Evolutionary conservation across 2,329 filamentous ascomycete genomes (phyloP).

Genomic region (Ceratocystis smalleyi): DNA sequence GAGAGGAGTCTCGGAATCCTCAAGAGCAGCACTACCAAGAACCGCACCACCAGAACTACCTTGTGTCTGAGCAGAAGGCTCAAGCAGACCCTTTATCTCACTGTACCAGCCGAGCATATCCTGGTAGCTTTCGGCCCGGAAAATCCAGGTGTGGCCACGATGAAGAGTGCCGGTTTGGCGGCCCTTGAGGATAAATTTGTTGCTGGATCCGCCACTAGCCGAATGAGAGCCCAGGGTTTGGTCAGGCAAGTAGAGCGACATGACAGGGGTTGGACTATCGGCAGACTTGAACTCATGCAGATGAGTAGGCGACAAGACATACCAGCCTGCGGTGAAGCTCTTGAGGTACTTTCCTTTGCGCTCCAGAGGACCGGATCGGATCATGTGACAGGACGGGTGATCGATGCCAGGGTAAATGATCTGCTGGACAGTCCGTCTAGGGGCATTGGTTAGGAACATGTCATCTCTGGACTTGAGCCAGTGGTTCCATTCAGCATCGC

Average conservation of each 20-base stretch:
- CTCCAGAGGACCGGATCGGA: slow-evolving; percentile 80
- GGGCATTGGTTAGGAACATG: slow-evolving; percentile 71
- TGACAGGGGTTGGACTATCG: slow-evolving; percentile 78
- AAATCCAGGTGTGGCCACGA: slow-evolving; percentile 59
- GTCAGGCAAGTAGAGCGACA: slow-evolving; percentile 89
- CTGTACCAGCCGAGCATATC: slow-evolving; percentile 97
- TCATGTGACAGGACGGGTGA: slow-evolving; percentile 65
- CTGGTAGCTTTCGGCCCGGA: slow-evolving; percentile 60
- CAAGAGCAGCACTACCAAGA: background rate
- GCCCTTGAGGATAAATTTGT: slow-evolving; percentile 96
- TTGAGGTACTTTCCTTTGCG: slow-evolving; percentile 98
- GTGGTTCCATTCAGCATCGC: slow-evolving; percentile 76
- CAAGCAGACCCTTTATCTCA: slow-evolving; percentile 78
- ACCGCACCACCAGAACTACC: background rate
- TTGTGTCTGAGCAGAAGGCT: slow-evolving; percentile 24
- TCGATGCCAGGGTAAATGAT: slow-evolving; percentile 87
- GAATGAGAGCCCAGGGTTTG: slow-evolving; percentile 93
- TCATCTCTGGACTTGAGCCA: slow-evolving; percentile 59
- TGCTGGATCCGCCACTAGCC: slow-evolving; percentile 63
- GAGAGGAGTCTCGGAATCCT: background rate
- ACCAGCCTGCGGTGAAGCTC: slow-evolving; percentile 94
- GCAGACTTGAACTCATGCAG: slow-evolving; percentile 98
- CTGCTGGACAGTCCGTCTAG: slow-evolving; percentile 60
- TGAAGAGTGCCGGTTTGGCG: slow-evolving; percentile 88
- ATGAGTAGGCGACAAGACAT: slow-evolving; percentile 89